Evolutionary conservation across 306 rosid genomes (phyloP), one percentile per base, ranked within the genome.

Genomic region (Coriaria nepalensis): DNA sequence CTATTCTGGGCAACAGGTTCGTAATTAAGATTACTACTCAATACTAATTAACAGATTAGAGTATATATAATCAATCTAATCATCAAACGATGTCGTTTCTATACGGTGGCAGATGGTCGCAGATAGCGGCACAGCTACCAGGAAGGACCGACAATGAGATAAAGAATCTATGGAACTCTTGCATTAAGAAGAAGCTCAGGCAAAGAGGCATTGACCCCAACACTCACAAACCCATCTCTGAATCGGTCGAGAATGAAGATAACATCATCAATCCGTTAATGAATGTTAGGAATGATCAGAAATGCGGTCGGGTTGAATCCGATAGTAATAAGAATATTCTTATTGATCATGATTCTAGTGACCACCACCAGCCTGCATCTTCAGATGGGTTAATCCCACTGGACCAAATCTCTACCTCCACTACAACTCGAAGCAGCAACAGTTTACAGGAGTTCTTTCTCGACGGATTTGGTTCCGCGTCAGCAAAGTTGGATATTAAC

Each of bases 121-220:
- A 71, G 5, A 75, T 75, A 47, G 74, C 78, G 2, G 73, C 73
- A 53, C 77, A 75, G 39, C 70, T 75, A 2, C 81, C 81, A 0
- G 81, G 81, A 60, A 75, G 81, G 46, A 75, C 81, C 12, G 81
- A 75, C 64, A 75, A 75, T 48, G 81, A 75, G 64, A 75, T 75
- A 38, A 75, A 75, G 68, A 75, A 75, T 41, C 68, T 75, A 44
- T 75, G 81, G 74, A 75, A 75, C 49, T 75, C 81, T 5, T 71
- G 74, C 60, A 67, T 75, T 44, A 75, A 75, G 81, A 75, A 71
- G 57, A 75, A 68, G 56, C 69, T 75, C 13, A 41, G 73, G 29
- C 70, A 65, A 39, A 76, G 61, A 53, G 82, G 75, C 10, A 60
- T 76, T 50, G 82, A 76, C 59, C 82, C 82, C 20, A 61, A 68